These are phyloP conservation scores for Nothophaeocryptopus gaeumannii DNA, from an alignment of 2,329 filamentous ascomycete genomes.

Conservation along the genomic window DNA sequence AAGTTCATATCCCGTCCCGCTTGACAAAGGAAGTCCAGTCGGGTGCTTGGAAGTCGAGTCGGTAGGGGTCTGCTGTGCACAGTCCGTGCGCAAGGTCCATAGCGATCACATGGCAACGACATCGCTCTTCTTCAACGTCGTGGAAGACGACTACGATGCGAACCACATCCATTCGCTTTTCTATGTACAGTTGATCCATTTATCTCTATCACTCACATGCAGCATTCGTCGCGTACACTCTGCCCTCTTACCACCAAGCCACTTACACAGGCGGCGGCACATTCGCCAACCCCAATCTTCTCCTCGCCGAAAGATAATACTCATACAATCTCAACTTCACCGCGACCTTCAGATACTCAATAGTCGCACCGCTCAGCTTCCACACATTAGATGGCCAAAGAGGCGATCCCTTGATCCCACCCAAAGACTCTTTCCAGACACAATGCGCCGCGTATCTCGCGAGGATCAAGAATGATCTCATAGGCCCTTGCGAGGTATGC, in stretches of 20 bases:
- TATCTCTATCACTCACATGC: background rate
- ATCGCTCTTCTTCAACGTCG: no score
- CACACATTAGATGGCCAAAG: constrained; percentile 53
- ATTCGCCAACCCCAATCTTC: constrained; percentile 19
- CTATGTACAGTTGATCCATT: constrained; percentile 1
- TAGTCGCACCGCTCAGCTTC: constrained; percentile 52
- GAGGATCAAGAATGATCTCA: constrained; percentile 63
- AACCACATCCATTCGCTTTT: background rate
- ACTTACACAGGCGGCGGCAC: constrained; percentile 5
- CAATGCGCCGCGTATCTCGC: constrained; percentile 61
- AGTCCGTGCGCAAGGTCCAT: no score
- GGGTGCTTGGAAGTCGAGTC: no score
- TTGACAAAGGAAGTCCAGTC: no score
- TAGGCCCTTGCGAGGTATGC: constrained; percentile 65
- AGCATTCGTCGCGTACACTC: background rate
- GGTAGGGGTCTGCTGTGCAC: no score
- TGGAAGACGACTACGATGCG: no score
- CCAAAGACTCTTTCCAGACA: constrained; percentile 61
- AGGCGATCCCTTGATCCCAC: constrained; percentile 50
- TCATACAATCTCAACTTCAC: constrained; percentile 60
- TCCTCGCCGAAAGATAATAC: constrained; percentile 51
- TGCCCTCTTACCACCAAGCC: background rate
- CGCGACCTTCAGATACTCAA: constrained; percentile 55
- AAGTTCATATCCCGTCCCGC: no score
- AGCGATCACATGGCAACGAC: no score